Evolutionary conservation across 352 stramenopile species (phyloP), one percentile per base, ranked within the genome.

Genomic region (Globisporangium paddicum): DNA sequence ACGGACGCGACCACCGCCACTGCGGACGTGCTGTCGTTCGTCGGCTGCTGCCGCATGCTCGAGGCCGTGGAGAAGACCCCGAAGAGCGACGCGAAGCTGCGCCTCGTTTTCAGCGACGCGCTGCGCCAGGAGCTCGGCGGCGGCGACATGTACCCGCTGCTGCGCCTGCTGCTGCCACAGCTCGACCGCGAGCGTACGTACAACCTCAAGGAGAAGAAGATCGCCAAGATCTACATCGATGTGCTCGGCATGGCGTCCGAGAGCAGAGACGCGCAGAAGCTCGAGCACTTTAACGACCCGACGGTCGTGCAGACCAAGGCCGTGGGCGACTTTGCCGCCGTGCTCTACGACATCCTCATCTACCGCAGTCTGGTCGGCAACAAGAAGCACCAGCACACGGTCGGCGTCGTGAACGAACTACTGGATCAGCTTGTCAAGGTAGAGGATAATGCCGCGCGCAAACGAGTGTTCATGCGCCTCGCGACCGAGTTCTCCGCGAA

Each of bases 201-300:
- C 66, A 93, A 91, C 64, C 68, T 95, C 7, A 91, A 92, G 60
- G 83, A 93, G 63, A 92, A 88, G 71, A 95, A 92, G 66, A 86
- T 95, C 57, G 86, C 82, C 38, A 86, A 78, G 63, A 54, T 89
- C 10, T 93, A 92, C 56, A 66, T 91, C 4, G 75, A 92, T 11
- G 68, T 93, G 8, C 58, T 95, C 9, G 83, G 86, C 13, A 77
- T 95, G 61, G 72, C 74, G 11, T 58, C 64, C 0, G 77, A 73
- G 55, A 90, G 77, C 53, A 72, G 68, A 23, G 86, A 95, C 35
- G 83, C 83, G 14, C 79, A 89, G 55, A 90, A 86, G 55, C 67
- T 95, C 25, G 79, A 91, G 70, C 76, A 81, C 54, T 95, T 90
- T 45, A 88, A 89, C 40, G 83, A 95, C 71, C 83, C 86, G 26